Evolutionary conservation across 345 rosid species (phyloP).

Genomic region (Triadica sebifera): DNA sequence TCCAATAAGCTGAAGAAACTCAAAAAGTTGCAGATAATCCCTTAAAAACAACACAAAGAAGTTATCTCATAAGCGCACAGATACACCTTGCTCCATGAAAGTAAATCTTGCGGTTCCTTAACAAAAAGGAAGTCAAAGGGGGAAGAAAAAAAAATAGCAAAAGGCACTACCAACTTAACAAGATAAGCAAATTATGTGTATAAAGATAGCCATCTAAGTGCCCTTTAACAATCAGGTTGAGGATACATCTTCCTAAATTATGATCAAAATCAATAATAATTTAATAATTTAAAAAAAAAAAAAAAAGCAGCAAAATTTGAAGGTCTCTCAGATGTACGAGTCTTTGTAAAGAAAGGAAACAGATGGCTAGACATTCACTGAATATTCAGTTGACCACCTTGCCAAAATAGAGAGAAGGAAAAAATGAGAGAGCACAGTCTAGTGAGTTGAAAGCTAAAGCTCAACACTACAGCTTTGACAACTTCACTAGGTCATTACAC

Average conservation of each 20-base stretch:
- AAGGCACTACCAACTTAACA: neutral
- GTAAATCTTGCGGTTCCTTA: too few relatives aligned
- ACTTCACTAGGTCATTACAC: slow-evolving; percentile 10
- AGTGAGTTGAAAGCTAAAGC: neutral
- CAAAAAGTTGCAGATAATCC: too few relatives aligned
- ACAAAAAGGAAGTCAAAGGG: too few relatives aligned
- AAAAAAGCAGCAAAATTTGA: neutral
- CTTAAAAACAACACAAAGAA: too few relatives aligned
- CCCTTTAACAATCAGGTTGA: neutral
- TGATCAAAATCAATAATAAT: slow-evolving; percentile 5
- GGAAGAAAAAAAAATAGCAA: too few relatives aligned
- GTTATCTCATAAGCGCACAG: too few relatives aligned
- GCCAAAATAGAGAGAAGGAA: neutral
- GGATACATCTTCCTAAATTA: slow-evolving; percentile 21
- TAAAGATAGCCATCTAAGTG: neutral
- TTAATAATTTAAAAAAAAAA: neutral
- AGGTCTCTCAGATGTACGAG: slow-evolving; percentile 8
- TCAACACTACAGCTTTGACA: slow-evolving; percentile 14
- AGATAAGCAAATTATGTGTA: neutral
- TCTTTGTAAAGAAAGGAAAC: slow-evolving; percentile 1
- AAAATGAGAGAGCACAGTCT: neutral
- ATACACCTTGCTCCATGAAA: too few relatives aligned
- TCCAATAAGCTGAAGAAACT: too few relatives aligned
- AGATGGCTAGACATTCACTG: slow-evolving; percentile 6
- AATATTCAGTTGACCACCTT: neutral